These are phyloP conservation scores for Gossypium gossypioides DNA, from an alignment of 441 rosid species.

Conservation along the genomic window DNA sequence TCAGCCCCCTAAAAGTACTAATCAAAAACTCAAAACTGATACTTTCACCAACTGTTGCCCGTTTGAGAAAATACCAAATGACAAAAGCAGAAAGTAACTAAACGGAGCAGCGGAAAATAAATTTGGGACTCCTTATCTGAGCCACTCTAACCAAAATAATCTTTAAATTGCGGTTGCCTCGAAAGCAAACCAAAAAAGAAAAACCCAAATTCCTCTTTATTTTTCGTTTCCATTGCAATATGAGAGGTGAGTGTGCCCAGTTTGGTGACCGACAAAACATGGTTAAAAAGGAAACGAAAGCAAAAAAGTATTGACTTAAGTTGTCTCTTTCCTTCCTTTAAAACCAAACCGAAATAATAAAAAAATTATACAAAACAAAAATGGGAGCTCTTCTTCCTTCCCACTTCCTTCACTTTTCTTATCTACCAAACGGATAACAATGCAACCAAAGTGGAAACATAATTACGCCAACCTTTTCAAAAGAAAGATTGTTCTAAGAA, in stretches of 20 bases:
- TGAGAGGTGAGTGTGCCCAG: neutral
- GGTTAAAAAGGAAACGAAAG: neutral
- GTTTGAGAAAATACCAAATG: neutral
- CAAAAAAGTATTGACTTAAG: slow-evolving; percentile 8
- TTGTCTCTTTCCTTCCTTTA: slow-evolving; percentile 14
- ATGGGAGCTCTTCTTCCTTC: neutral
- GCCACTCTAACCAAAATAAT: neutral
- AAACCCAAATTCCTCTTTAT: neutral
- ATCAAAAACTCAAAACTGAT: slow-evolving; percentile 15
- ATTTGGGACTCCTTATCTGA: neutral
- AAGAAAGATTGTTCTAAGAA: neutral
- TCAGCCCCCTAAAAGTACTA: slow-evolving; percentile 13
- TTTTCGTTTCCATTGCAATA: neutral
- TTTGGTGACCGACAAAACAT: slow-evolving; percentile 13
- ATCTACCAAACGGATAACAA: slow-evolving; percentile 16
- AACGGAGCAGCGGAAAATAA: neutral
- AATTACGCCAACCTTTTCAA: neutral
- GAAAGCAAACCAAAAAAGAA: neutral
- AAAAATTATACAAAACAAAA: slow-evolving; percentile 1
- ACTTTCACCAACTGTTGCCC: neutral
- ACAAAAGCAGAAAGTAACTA: neutral
- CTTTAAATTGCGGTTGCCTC: slow-evolving; percentile 2
- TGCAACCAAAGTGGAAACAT: neutral
- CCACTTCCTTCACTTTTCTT: slow-evolving; percentile 10
- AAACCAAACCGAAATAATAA: neutral